phyloP scores from a whole-genome alignment of 306 rosid species.

The Citrullus amarus region DNA sequence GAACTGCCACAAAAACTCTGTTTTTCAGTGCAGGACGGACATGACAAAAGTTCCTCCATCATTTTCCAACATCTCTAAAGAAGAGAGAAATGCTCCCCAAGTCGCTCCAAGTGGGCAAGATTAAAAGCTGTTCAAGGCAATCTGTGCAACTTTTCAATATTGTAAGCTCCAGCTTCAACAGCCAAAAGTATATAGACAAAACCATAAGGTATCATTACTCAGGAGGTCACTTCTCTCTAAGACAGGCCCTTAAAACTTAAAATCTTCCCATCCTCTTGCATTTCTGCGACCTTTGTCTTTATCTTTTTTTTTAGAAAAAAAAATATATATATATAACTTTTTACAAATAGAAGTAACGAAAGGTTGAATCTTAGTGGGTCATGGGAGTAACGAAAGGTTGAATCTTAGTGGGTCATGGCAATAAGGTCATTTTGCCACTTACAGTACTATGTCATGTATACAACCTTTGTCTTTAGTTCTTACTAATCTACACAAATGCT shows the following conservation, averaged over 20 bases:
- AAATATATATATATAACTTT: too few relatives aligned
- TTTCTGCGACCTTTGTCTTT: too few relatives aligned
- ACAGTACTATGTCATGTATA: too few relatives aligned
- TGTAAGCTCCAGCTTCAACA: neutral
- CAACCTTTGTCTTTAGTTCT: too few relatives aligned
- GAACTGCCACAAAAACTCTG: neutral
- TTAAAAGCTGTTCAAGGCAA: neutral
- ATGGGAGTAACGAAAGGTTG: too few relatives aligned
- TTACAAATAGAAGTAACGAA: too few relatives aligned
- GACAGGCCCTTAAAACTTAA: neutral
- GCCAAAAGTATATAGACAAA: neutral
- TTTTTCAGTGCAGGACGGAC: neutral
- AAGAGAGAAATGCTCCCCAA: neutral
- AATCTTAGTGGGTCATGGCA: too few relatives aligned
- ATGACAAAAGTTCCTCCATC: neutral
- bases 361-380: too few relatives aligned
- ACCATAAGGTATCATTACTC: neutral
- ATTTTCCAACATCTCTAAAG: neutral
- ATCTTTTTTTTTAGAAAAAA: too few relatives aligned
- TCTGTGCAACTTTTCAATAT: neutral
- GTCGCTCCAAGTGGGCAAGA: neutral
- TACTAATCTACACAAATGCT: neutral
- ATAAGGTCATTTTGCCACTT: too few relatives aligned
- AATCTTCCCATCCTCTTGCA: too few relatives aligned
- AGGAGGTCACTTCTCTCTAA: neutral